These are phyloP conservation scores for Boeremia exigua DNA, from an alignment of 2,329 filamentous ascomycete genomes.

Conservation along the genomic window DNA sequence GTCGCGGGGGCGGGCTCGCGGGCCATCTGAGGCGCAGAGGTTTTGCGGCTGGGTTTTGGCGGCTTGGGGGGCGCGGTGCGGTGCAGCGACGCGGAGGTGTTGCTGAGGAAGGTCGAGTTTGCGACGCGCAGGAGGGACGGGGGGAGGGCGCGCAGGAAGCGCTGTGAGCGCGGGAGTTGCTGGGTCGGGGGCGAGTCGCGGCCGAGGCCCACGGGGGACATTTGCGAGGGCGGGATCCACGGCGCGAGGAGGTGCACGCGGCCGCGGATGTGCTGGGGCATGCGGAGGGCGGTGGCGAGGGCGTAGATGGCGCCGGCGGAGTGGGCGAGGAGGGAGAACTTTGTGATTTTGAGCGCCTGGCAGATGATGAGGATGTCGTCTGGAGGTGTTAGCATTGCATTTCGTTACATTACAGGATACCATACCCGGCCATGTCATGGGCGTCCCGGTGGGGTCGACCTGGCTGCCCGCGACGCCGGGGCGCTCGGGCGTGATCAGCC, in stretches of 20 bases:
- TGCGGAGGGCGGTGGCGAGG: conserved; percentile 89
- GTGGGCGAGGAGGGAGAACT: conserved; percentile 95
- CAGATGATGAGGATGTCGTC: conserved; percentile 94
- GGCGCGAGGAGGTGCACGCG: conserved; percentile 93
- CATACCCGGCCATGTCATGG: conserved; percentile 91
- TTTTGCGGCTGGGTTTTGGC: conserved; percentile 44
- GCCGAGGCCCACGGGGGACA: conserved; percentile 61
- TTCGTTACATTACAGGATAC: not conserved
- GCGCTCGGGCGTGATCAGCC: conserved; percentile 91
- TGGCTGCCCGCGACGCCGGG: conserved; percentile 95
- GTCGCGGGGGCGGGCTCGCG: conserved; percentile 16
- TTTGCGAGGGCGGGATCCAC: conserved; percentile 85
- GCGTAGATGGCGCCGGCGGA: conserved; percentile 98
- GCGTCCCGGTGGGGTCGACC: conserved; percentile 81
- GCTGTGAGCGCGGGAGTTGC: conserved; percentile 88
- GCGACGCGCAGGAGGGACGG: conserved; percentile 91
- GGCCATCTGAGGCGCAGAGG: conserved; percentile 29
- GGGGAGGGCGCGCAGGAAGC: conserved; percentile 86
- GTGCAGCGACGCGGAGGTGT: conserved; percentile 80
- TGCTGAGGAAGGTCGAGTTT: conserved; percentile 93
- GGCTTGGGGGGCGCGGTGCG: conserved; percentile 61
- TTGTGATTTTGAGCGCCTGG: conserved; percentile 86
- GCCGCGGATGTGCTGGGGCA: conserved; percentile 94
- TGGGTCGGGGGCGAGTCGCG: conserved; percentile 79
- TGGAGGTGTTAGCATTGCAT: conserved; percentile 49